These are phyloP conservation scores for Phoenix dactylifera DNA, from an alignment of 176 grass and related monocot genomes.

Conservation along the genomic window DNA sequence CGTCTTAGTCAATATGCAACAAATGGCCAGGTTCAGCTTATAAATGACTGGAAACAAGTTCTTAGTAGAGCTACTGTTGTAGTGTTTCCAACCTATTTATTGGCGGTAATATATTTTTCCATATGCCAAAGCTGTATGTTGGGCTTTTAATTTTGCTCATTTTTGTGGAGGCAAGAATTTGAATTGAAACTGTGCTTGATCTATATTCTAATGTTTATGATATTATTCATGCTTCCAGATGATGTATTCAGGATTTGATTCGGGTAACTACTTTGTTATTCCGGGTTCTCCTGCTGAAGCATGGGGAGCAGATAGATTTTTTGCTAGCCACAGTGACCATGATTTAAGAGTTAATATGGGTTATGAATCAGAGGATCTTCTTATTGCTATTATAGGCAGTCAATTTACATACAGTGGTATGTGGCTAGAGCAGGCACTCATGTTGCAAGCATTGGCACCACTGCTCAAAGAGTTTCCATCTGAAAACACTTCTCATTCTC, in stretches of 20 bases:
- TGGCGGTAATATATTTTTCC: constrained; percentile 59
- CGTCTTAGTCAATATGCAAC: constrained; percentile 44
- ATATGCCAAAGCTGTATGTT: constrained; percentile 7
- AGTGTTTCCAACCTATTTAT: constrained; percentile 78
- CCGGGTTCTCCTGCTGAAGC: constrained; percentile 66
- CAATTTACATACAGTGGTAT: constrained; percentile 67
- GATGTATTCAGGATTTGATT: constrained; percentile 94
- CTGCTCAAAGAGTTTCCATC: constrained; percentile 50
- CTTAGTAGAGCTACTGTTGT: constrained; percentile 74
- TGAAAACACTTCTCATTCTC: constrained; percentile 40
- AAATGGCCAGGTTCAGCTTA: constrained; percentile 54
- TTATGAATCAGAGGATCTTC: constrained; percentile 53
- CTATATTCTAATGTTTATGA: too few species aligned
- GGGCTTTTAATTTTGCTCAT: neutral
- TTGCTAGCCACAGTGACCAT: constrained; percentile 21
- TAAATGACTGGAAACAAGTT: constrained; percentile 72
- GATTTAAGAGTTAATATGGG: constrained; percentile 33
- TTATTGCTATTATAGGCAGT: constrained; percentile 71
- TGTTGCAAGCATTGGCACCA: constrained; percentile 66
- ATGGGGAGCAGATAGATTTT: constrained; percentile 42
- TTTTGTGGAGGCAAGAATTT: neutral
- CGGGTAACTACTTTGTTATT: constrained; percentile 88
- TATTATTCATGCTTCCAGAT: constrained; percentile 41
- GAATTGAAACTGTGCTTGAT: too few species aligned
- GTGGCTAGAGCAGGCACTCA: constrained; percentile 71